Evolutionary conservation across 2,329 filamentous ascomycete species (phyloP), one percentile per base, ranked within the genome.

Genomic region (Alternaria angustiovoidea): DNA sequence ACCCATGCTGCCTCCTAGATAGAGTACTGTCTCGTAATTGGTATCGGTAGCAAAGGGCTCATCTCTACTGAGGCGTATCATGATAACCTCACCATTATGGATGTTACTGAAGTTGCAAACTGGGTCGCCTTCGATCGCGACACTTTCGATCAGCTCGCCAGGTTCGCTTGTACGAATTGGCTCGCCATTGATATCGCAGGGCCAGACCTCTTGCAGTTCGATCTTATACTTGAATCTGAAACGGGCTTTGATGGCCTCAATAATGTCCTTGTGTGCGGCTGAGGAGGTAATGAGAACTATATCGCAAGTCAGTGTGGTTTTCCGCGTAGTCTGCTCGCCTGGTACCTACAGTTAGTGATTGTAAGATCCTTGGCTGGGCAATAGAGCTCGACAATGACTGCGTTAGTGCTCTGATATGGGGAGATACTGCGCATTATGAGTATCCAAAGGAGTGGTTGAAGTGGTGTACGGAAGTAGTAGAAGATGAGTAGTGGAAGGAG

Each of bases 51-150:
- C 4, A 12, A 28, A 2, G 8, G 2, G 20, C 20, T 51, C 47
- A 16, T 39, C 22, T 34, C 20, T 51, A 7, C 18, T 9, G 6
- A 26, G 11, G 7, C 22, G 28, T 34, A 51, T 34, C 9, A 51
- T 20, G 12, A 51, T 51, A 11, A 34, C 0, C 8, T 38, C 47
- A 9, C 22, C 47, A 24, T 28, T n/a, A 5, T 20, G 18, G 2
- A 51, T 14, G 47, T 51, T 51, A 2, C 20, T 6, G 34, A 51
- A 51, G 32, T 51, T 51, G 32, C 6, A 39, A 16, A 51, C 47
- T 3, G 32, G 18, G 14, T 39, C 47, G 12, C 32, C 47, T 14
- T 38, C 32, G 16, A 36, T 24, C 18, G n/a, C 20, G 32, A 34
- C 6, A 16, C 14, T 20, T n/a, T 48, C 28, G 7, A 48, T 20